Percentiles rank a stretch among this genome's conserved stretches.
Conservation (phyloP, 441 rosid species). For the Metrosideros polymorpha region DNA sequence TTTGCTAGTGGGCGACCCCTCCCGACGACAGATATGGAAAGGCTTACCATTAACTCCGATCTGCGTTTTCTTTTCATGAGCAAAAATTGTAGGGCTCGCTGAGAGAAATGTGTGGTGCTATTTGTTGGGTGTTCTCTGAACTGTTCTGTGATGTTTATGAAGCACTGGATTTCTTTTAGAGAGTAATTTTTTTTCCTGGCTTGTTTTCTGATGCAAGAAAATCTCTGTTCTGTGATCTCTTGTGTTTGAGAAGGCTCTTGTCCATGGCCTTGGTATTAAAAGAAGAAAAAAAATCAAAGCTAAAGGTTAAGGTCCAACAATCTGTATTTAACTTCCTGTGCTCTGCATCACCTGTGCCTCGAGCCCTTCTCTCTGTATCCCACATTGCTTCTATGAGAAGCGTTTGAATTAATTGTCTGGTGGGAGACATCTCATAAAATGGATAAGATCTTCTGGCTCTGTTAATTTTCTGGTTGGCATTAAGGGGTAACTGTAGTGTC, state of each 20-base stretch:
- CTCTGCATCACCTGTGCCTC: background rate
- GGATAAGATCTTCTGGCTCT: background rate
- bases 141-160: background rate
- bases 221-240: background rate
- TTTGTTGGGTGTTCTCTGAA: background rate
- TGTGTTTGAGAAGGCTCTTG: background rate
- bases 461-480: background rate
- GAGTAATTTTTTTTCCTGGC: background rate
- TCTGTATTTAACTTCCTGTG: background rate
- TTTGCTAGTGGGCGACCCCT: constrained; percentile 14
- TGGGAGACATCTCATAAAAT: background rate
- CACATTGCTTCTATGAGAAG: background rate
- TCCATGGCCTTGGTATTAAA: background rate
- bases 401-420: background rate
- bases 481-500: background rate
- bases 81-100: background rate
- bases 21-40: background rate
- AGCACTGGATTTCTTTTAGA: background rate
- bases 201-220: background rate
- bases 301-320: background rate
- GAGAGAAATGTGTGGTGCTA: background rate
- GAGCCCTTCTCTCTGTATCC: background rate
- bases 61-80: background rate
- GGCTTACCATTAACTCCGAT: background rate
- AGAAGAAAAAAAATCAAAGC: background rate